Conservation (phyloP, 2,329 filamentous ascomycete genomes). For the Akanthomyces lecanii region DNA sequence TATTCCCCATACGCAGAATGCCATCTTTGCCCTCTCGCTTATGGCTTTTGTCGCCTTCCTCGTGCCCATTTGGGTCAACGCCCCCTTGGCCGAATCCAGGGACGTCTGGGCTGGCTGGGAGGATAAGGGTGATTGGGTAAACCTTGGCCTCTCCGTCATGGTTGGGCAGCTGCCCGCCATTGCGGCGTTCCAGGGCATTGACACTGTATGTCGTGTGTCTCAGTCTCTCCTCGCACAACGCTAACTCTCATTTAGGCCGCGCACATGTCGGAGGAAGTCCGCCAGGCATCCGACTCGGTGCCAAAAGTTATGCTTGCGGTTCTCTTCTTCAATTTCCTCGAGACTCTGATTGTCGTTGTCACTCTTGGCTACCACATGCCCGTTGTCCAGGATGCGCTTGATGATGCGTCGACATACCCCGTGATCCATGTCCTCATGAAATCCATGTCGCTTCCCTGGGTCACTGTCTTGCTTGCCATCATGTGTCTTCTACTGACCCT, state of each 20-base stretch:
- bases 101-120: conserved; percentile 18
- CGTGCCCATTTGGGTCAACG: conserved; percentile 19
- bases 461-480: conserved; percentile 9
- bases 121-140: conserved; percentile 17
- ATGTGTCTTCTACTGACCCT: conserved; percentile 11
- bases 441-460: conserved; percentile 12
- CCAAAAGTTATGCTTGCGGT: conserved; percentile 15
- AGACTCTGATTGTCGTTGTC: conserved; percentile 5
- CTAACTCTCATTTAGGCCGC: conserved; percentile 8
- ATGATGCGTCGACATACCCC: conserved; percentile 11
- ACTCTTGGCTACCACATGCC: conserved; percentile 17
- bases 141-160: conserved; percentile 16
- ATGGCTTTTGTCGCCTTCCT: conserved; percentile 17
- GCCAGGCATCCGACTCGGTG: conserved; percentile 16
- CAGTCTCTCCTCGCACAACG: no score
- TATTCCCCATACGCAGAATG: conserved; percentile 18
- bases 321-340: background rate
- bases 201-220: conserved; percentile 12
- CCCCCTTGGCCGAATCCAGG: conserved; percentile 11
- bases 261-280: conserved; percentile 21
- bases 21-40: conserved; percentile 18
- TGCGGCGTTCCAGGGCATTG: conserved; percentile 12
- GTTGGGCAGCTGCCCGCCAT: conserved; percentile 19
- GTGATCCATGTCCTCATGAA: conserved; percentile 14
- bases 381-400: conserved; percentile 5